A percentile compares a stretch with the other conserved stretches of the same genome.
phyloP scores from a whole-genome alignment of 2,329 filamentous ascomycete genomes.

The Diaporthe destruens region DNA sequence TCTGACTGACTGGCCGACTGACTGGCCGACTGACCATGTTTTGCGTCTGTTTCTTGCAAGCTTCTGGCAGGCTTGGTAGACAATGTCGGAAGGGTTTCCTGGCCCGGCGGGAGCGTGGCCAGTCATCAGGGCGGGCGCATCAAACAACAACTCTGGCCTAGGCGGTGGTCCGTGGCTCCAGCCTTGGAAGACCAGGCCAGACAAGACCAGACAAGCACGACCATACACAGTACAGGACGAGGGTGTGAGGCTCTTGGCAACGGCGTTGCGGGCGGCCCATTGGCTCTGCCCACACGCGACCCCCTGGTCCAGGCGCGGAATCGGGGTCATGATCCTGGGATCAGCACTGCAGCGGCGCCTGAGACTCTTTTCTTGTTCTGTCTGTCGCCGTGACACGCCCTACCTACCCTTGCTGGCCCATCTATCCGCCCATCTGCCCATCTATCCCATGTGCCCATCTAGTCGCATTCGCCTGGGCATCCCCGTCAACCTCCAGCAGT shows the following conservation, averaged over 20 bases:
- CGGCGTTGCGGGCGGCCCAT: not conserved
- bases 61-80: not conserved
- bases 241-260: slow-evolving; percentile 16
- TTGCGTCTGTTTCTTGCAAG: slow-evolving; percentile 12
- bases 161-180: slow-evolving; percentile 27
- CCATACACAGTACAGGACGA: slow-evolving; percentile 29
- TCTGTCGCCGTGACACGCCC: not conserved
- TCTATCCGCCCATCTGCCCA: slow-evolving; percentile 2
- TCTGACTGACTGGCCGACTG: not conserved
- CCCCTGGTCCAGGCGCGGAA: slow-evolving; percentile 30
- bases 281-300: slow-evolving; percentile 25
- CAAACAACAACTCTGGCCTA: slow-evolving; percentile 30
- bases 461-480: slow-evolving; percentile 15
- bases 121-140: slow-evolving; percentile 30
- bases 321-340: slow-evolving; percentile 30
- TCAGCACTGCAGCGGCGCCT: slow-evolving; percentile 30
- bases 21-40: too few species aligned
- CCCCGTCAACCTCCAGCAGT: too few species aligned
- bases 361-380: slow-evolving; percentile 21
- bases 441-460: slow-evolving; percentile 6
- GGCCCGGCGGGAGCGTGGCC: slow-evolving; percentile 18
- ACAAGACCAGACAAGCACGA: slow-evolving; percentile 31
- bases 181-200: slow-evolving; percentile 22
- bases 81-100: slow-evolving; percentile 25
- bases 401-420: not conserved